Evolutionary conservation across 2,329 filamentous ascomycete species (phyloP), one percentile per base, ranked within the genome.

Genomic region (Chaetoscypha palmicola): DNA sequence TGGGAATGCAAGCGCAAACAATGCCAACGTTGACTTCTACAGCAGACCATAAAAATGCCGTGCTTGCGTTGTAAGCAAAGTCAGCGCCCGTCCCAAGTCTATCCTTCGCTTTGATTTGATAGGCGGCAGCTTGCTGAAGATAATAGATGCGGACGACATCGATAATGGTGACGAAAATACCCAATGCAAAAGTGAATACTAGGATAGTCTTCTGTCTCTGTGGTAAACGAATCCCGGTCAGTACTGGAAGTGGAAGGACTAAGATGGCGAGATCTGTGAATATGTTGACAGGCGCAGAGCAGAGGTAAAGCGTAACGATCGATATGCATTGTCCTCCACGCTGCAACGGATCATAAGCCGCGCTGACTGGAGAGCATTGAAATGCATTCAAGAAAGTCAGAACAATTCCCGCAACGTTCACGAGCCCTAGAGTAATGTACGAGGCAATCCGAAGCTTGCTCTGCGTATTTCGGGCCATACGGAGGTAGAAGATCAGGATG

Each of bases 31-130:
- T 94, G 58, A 95, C 88, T 63, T 96, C 90, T 42, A 96, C 80
- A 10, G 83, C 85, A n/a, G 86, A 91, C 91, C 90, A 97, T 86
- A 96, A 91, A 60, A 94, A 83, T 0, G 87, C 86, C 3, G 89
- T 67, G 1, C 86, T 87, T 1, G 86, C 86, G 59, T 91, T 89
- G 81, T 79, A 86, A 43, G 74, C 67, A 55, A 79, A 80, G 46
- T 79, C 69, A 2, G 64, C 56, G 32, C 71, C 70, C 28, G 68
- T 68, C 5, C 75, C 76, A 41, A 79, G 34, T 20, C 41, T 39
- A 36, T 33, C 41, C 11, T 31, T 5, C n/a, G 23, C 19, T 10
- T 26, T 28, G 12, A 48, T 34, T 36, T 38, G 37, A 14, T 23
- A 28, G 17, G 42, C 37, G 31, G 48, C 47, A 2, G 59, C 58